Base-by-base conservation (phyloP, 768 basidiomycete genomes). In the Leccinum variicolor region DNA sequence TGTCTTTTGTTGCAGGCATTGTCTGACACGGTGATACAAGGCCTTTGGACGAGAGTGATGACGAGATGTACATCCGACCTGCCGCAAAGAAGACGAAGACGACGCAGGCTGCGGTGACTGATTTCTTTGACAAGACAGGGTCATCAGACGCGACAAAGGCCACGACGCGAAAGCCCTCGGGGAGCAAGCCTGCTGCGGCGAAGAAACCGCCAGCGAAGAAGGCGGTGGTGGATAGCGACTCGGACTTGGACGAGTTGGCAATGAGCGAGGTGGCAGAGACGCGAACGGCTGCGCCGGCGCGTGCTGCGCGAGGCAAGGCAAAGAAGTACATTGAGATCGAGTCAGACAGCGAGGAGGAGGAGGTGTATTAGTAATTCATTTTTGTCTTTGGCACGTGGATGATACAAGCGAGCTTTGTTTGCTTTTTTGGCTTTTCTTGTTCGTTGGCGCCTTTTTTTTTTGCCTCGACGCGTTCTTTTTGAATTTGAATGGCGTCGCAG, bases 301-400 rank as follows among this genome's bases (percentile, higher is more conserved):
- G 85, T 25, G 76, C 81, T n/a, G 79, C 79, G 11, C 69, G 79
- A 55, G 76, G 73, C 9, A 74, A 76, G 45, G 66, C 77, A 53
- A 85, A 84, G 78, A 84, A 84, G 61, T 89, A 85, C 70, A 75
- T 88, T 11, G 86, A 87, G 62, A 75, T 87, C 45, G 69, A 69
- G 60, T 82, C 81, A 2, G 81, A 80, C 52, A 78, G 73, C 3
- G 76, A 78, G 45, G 77, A 72, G 43, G 79, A 79, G 26, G 73
- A 81, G n/a, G n/a, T n/a, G n/a, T n/a, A n/a, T n/a, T n/a, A n/a
- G n/a, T n/a, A n/a, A n/a, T n/a, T n/a, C 23, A 47, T 48, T 48
- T 48, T 26, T 48, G 2, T n/a, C n/a, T n/a, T n/a, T 19, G 51
- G 55, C 64, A 65, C 61, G 64, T 65, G 58, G 50, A 15, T 15